Conservation (phyloP, 2,329 filamentous ascomycete genomes). For the Penicillium corylophilum region DNA sequence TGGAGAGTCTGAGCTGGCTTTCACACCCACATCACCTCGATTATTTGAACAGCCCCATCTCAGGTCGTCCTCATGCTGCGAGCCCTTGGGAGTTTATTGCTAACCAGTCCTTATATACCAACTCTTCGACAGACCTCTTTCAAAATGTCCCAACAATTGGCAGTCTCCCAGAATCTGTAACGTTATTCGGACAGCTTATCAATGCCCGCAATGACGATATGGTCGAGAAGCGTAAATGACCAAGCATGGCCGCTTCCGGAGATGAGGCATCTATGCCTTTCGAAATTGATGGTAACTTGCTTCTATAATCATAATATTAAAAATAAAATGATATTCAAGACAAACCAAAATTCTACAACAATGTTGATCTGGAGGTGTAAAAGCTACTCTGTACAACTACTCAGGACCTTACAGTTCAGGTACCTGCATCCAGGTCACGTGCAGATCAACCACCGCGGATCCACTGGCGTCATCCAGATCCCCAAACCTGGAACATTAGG, state of each 20-base stretch:
- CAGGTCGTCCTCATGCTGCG: not conserved
- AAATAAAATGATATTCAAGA: no score
- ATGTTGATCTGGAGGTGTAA: not conserved
- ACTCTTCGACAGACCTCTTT: not conserved
- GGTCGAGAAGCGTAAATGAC: not conserved
- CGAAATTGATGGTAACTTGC: not conserved
- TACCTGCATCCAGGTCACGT: not conserved
- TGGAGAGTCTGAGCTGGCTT: slow-evolving; percentile 14
- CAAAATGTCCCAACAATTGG: not conserved
- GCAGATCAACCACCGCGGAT: not conserved
- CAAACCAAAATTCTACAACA: no score
- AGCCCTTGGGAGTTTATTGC: not conserved
- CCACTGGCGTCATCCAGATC: not conserved
- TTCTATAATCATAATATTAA: not conserved
- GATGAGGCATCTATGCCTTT: not conserved
- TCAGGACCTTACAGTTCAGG: not conserved
- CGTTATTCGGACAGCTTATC: slow-evolving; percentile 20
- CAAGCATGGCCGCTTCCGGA: not conserved
- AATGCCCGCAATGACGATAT: not conserved
- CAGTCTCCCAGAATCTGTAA: not conserved
- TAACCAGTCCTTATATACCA: not conserved
- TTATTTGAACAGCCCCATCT: not conserved
- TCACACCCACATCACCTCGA: slow-evolving; percentile 5
- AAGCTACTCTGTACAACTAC: not conserved
- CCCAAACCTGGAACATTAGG: not conserved